Evolutionary conservation across 2,329 filamentous ascomycete species (phyloP).

Genomic region (Ambrosiella beaveri): DNA sequence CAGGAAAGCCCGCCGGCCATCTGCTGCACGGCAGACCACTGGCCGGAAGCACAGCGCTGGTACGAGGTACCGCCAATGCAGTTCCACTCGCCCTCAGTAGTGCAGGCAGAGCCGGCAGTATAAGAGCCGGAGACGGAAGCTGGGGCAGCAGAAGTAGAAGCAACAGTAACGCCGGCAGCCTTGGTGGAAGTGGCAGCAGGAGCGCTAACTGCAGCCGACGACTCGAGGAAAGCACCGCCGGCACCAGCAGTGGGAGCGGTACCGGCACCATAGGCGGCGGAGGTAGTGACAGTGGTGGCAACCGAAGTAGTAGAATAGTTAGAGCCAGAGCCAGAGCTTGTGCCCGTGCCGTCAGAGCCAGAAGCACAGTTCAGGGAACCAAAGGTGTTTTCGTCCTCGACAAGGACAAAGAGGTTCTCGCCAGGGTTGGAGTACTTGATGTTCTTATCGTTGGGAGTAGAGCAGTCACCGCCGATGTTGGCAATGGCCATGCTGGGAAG

Average conservation of each 20-base stretch:
- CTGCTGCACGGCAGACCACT: slow-evolving; percentile 27
- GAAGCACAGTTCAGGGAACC: slow-evolving; percentile 14
- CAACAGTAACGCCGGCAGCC: neutral
- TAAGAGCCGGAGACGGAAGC: slow-evolving; percentile 15
- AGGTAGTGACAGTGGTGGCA: slow-evolving; percentile 18
- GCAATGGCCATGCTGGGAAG: slow-evolving; percentile 59
- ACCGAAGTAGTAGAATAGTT: slow-evolving; percentile 12
- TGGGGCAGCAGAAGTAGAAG: slow-evolving; percentile 14
- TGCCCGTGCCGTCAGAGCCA: neutral
- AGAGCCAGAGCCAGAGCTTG: neutral
- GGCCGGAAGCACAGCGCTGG: slow-evolving; percentile 37
- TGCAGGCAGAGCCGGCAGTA: slow-evolving; percentile 28
- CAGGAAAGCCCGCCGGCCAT: slow-evolving; percentile 32
- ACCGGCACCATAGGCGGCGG: slow-evolving; percentile 6
- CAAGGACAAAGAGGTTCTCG: slow-evolving; percentile 31
- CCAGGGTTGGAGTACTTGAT: slow-evolving; percentile 48
- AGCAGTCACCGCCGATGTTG: slow-evolving; percentile 42
- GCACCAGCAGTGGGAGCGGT: too few relatives aligned
- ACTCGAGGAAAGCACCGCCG: too few relatives aligned
- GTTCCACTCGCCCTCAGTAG: slow-evolving; percentile 34
- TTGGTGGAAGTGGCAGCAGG: slow-evolving; percentile 7
- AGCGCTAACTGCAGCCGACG: neutral
- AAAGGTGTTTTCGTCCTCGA: slow-evolving; percentile 23
- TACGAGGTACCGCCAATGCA: slow-evolving; percentile 32
- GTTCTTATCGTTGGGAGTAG: slow-evolving; percentile 31